Evolutionary conservation across 1,284 basidiomycete species (phyloP).

Genomic region (Puccinia brachypodii): DNA sequence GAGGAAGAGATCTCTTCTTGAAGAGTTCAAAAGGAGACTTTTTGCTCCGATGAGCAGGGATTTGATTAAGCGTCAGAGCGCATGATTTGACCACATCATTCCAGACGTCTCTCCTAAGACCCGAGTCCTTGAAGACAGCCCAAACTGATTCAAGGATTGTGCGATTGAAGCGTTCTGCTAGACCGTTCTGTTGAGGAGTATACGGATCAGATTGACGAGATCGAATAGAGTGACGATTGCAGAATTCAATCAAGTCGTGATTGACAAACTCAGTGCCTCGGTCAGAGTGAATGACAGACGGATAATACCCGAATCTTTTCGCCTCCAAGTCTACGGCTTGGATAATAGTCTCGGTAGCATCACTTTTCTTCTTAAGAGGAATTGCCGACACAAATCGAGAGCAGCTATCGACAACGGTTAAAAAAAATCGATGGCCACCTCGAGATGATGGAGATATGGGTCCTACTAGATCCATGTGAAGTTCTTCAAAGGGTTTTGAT

Average conservation of each 20-base stretch:
- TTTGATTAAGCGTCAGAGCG: background rate
- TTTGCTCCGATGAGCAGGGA: background rate
- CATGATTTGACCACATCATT: background rate
- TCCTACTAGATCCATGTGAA: background rate
- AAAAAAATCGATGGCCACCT: background rate
- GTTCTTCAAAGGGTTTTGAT: background rate
- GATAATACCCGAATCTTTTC: background rate
- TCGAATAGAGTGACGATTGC: background rate
- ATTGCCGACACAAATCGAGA: background rate
- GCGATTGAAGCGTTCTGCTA: background rate
- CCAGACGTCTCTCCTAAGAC: background rate
- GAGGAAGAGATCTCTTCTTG: background rate
- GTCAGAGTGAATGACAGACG: background rate
- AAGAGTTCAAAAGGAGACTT: background rate
- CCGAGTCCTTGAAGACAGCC: background rate
- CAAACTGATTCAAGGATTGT: background rate
- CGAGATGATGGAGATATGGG: background rate
- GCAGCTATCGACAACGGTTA: background rate
- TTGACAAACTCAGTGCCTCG: background rate
- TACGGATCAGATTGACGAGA: background rate
- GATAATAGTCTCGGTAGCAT: background rate
- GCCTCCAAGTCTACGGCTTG: background rate
- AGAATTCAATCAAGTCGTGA: background rate
- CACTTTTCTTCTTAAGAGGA: background rate
- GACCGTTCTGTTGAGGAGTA: constrained; percentile 8